Evolutionary conservation across 345 rosid species (phyloP), one percentile per base, ranked within the genome.

Genomic region (Linum usitatissimum): DNA sequence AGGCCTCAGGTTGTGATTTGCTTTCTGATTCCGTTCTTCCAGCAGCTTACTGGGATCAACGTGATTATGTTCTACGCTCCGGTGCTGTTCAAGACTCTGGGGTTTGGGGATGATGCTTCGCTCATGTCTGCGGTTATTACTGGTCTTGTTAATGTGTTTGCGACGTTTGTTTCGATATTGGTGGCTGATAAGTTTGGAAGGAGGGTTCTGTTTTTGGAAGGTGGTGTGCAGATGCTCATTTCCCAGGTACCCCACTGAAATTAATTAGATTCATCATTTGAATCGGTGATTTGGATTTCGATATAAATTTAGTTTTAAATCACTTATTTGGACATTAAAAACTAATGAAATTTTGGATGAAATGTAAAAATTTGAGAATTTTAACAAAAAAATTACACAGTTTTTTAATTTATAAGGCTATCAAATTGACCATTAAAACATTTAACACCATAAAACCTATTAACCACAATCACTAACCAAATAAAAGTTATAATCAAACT

Each of bases 51-150:
- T 0, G 95, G 91, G 48, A 87, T 85, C 58, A 87, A 85, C 53
- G 87, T 84, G 58, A 81, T 88, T 63, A 84, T 84, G 64, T 88
- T 88, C 31, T 86, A 86, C 19, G 93, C 93, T 0, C 96, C 96
- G 0, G 90, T 88, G 30, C 74, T 88, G 57, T 88, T 84, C 65
- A 86, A 86, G 71, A 79, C 88, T 0, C 38, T 88, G 8, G 96
- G 96, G 0, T 88, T 86, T 18, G 96, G 86, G 2, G 75, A 73
- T 19, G 77, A 80, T 18, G 90, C 96, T 28, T 71, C 96, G 3
- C 93, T 88, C 14, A 67, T 84, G 67, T 86, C 93, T 9, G 77
- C 93, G 0, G 86, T 81, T 55, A 84, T 88, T 19, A 78, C 82
- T 17, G 90, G 93, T 0, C 51, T 64, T n/a, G 91, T 84, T 57